Conservation (phyloP, 2,329 filamentous ascomycete genomes). For the Coniosporium tulheliwenetii region DNA sequence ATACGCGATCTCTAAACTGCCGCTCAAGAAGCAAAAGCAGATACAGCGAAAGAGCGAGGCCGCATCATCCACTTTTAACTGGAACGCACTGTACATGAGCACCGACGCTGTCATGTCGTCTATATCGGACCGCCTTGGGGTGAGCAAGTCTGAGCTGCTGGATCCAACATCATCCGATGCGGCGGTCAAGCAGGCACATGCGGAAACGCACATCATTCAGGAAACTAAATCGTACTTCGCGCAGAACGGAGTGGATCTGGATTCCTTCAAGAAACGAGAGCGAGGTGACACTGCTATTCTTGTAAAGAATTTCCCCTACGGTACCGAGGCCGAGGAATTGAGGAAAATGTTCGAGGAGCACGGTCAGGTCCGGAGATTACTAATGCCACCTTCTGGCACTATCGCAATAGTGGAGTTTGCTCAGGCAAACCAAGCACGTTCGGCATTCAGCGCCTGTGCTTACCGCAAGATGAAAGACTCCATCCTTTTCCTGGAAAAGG, state of each 20-base stretch:
- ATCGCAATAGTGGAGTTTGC: slow-evolving; percentile 88
- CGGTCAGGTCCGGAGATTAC: slow-evolving; percentile 62
- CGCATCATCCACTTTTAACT: slow-evolving; percentile 69
- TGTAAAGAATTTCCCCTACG: slow-evolving; percentile 88
- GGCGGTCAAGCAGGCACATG: slow-evolving; percentile 89
- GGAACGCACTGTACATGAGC: slow-evolving; percentile 99
- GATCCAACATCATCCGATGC: slow-evolving; percentile 94
- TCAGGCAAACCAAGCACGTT: slow-evolving; percentile 61
- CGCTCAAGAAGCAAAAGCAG: slow-evolving; percentile 85
- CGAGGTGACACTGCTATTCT: slow-evolving; percentile 78
- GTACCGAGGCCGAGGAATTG: slow-evolving; percentile 64
- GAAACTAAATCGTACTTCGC: slow-evolving; percentile 89
- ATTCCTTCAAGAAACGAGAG: slow-evolving; percentile 74
- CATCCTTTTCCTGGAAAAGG: slow-evolving; percentile 85
- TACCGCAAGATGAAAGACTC: slow-evolving; percentile 87
- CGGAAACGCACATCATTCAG: slow-evolving; percentile 90
- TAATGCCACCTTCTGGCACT: slow-evolving; percentile 86
- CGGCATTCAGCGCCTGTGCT: slow-evolving; percentile 70
- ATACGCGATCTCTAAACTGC: slow-evolving; percentile 76
- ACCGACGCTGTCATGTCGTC: slow-evolving; percentile 84
- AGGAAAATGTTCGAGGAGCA: slow-evolving; percentile 71
- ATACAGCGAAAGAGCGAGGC: slow-evolving; percentile 75
- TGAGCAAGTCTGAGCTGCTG: slow-evolving; percentile 80
- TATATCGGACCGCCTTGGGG: slow-evolving; percentile 68
- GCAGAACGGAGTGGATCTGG: slow-evolving; percentile 75